Percentiles rank a stretch among this genome's conserved stretches.
These are phyloP conservation scores for Physcomitrium patens DNA, from an alignment of 225 moss, liverwort and hornwort genomes.

Conservation along the genomic window DNA sequence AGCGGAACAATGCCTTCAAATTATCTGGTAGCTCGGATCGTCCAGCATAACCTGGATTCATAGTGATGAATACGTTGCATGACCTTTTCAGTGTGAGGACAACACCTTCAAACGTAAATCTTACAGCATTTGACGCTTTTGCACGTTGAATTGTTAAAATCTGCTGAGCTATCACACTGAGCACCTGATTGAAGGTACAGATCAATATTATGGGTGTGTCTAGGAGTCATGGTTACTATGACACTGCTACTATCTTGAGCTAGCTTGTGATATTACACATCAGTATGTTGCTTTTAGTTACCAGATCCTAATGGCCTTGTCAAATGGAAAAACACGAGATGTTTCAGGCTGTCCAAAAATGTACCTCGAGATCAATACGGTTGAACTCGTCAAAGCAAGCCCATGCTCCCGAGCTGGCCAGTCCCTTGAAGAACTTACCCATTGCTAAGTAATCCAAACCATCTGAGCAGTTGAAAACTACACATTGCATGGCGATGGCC, in stretches of 20 bases:
- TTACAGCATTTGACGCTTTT: slow-evolving; percentile 51
- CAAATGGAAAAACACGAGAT: background rate
- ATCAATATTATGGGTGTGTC: background rate
- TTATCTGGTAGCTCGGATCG: slow-evolving; percentile 72
- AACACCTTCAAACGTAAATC: slow-evolving; percentile 74
- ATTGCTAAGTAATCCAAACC: slow-evolving; percentile 83
- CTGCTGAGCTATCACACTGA: slow-evolving; percentile 79
- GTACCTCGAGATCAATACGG: slow-evolving; percentile 78
- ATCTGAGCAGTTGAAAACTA: slow-evolving; percentile 85
- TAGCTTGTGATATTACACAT: background rate
- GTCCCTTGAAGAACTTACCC: slow-evolving; percentile 84
- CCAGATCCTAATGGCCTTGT: too few relatives aligned
- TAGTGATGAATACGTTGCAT: slow-evolving; percentile 79
- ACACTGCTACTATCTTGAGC: background rate
- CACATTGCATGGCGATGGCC: slow-evolving; percentile 87
- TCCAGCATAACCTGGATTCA: slow-evolving; percentile 81
- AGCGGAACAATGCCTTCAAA: slow-evolving; percentile 67
- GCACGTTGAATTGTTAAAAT: slow-evolving; percentile 77
- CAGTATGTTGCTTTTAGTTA: background rate
- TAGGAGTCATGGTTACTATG: background rate
- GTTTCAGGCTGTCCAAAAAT: background rate
- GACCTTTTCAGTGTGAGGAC: slow-evolving; percentile 53
- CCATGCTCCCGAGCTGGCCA: slow-evolving; percentile 86
- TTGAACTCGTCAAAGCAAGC: slow-evolving; percentile 92
- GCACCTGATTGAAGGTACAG: slow-evolving; percentile 38